These are phyloP conservation scores for Kalmanozyma brasiliensis DNA, from an alignment of 1,284 basidiomycete genomes.

Conservation along the genomic window DNA sequence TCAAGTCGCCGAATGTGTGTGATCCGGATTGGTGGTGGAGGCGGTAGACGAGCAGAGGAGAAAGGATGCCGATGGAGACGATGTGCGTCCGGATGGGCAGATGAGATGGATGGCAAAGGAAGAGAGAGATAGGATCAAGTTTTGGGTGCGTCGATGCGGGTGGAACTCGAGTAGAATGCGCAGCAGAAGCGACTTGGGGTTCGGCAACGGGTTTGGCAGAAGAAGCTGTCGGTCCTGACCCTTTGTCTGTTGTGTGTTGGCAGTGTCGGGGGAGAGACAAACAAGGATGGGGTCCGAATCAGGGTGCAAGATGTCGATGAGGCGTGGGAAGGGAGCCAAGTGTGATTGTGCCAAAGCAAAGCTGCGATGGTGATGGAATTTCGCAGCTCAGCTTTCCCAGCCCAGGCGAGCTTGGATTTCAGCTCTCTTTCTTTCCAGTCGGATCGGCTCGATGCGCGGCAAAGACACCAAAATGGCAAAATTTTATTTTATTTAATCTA, in stretches of 20 bases:
- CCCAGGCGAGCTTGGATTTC: not conserved
- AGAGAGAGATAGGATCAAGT: not conserved
- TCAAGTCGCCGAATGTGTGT: not conserved
- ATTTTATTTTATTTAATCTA: not conserved
- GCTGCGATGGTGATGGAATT: slow-evolving; percentile 14
- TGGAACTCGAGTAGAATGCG: slow-evolving; percentile 12
- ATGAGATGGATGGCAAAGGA: not conserved
- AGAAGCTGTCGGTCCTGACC: not conserved
- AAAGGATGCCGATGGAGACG: too few species aligned
- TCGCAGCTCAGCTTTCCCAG: not conserved
- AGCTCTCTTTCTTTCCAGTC: slow-evolving; percentile 17
- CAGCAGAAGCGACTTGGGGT: not conserved
- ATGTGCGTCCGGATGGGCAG: not conserved
- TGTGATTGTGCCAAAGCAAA: not conserved
- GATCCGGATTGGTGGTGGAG: not conserved
- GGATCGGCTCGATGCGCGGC: slow-evolving; percentile 38
- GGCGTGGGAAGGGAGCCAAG: not conserved
- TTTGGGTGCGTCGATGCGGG: slow-evolving; percentile 16
- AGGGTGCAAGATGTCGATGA: not conserved
- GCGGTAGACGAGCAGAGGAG: not conserved
- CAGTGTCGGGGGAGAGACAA: not conserved
- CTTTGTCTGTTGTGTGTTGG: not conserved
- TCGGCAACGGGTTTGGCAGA: slow-evolving; percentile 23
- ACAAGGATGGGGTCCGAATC: slow-evolving; percentile 12
- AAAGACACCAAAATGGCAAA: not conserved